phyloP scores from a whole-genome alignment of 2,329 filamentous ascomycete species.

The Daldinia eschscholtzii region DNA sequence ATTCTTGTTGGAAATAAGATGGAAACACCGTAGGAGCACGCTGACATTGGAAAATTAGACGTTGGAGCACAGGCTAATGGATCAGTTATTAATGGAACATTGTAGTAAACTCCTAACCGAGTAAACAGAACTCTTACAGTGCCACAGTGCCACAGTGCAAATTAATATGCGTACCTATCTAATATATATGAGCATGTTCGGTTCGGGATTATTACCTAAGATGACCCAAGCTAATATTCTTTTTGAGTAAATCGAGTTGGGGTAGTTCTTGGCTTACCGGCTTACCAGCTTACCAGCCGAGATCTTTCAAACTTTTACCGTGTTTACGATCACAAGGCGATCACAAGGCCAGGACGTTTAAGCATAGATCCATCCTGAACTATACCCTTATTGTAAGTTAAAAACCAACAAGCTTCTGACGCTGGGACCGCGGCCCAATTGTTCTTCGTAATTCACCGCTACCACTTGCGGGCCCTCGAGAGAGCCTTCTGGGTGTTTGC shows the following conservation, averaged over 20 bases:
- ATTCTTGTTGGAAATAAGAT: not conserved
- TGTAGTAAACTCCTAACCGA: not conserved
- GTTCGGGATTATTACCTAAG: constrained; percentile 32
- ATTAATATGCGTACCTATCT: too few species aligned
- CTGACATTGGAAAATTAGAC: not conserved
- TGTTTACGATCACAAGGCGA: not conserved
- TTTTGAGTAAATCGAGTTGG: not conserved
- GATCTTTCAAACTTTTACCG: constrained; percentile 19
- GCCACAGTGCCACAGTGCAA: not conserved
- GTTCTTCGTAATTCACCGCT: constrained; percentile 23
- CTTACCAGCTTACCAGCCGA: too few species aligned
- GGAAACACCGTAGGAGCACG: not conserved
- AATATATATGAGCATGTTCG: not conserved
- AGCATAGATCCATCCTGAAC: not conserved
- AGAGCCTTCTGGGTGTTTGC: constrained; percentile 21
- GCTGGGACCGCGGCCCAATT: constrained; percentile 20
- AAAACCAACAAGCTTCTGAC: constrained; percentile 18
- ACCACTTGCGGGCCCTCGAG: not conserved
- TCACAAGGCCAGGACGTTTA: not conserved
- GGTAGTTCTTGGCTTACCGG: not conserved
- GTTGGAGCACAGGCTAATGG: not conserved
- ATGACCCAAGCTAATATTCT: constrained; percentile 13
- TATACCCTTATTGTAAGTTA: too few species aligned
- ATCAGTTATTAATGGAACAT: constrained; percentile 6
- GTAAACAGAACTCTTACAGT: not conserved